Conservation (phyloP, 345 rosid species). For the Rhodomyrtus tomentosa region DNA sequence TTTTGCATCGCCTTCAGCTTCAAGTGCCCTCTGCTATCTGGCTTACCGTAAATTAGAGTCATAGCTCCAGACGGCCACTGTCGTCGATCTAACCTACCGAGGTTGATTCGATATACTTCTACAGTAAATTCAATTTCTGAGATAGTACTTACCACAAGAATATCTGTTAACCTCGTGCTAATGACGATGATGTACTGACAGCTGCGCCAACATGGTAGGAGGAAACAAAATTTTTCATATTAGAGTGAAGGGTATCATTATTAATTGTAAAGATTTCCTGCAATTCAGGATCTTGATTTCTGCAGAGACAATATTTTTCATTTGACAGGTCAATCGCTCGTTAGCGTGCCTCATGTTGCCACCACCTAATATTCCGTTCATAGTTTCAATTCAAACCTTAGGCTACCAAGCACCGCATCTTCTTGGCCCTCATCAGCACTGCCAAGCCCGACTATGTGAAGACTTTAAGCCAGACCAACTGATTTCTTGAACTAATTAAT, state of each 20-base stretch:
- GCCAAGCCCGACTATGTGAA: not conserved
- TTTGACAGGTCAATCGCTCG: not conserved
- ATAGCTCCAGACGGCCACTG: not conserved
- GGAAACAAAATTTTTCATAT: not conserved
- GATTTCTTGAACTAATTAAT: not conserved
- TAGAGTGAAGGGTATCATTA: not conserved
- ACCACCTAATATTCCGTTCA: not conserved
- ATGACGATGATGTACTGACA: not conserved
- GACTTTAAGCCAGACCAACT: not conserved
- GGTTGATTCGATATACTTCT: not conserved
- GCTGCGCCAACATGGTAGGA: not conserved
- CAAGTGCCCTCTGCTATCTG: not conserved
- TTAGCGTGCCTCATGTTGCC: not conserved
- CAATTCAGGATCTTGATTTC: not conserved
- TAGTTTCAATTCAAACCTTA: not conserved
- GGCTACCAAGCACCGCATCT: not conserved
- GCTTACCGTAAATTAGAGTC: not conserved
- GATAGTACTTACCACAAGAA: not conserved
- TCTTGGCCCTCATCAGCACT: not conserved
- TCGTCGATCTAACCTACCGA: not conserved
- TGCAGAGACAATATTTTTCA: not conserved
- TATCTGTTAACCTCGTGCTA: not conserved
- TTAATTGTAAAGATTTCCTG: not conserved
- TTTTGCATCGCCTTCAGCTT: not conserved
- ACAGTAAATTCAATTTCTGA: not conserved